Evolutionary conservation across 345 rosid genomes (phyloP).

Genomic region (Cochlearia excelsa): DNA sequence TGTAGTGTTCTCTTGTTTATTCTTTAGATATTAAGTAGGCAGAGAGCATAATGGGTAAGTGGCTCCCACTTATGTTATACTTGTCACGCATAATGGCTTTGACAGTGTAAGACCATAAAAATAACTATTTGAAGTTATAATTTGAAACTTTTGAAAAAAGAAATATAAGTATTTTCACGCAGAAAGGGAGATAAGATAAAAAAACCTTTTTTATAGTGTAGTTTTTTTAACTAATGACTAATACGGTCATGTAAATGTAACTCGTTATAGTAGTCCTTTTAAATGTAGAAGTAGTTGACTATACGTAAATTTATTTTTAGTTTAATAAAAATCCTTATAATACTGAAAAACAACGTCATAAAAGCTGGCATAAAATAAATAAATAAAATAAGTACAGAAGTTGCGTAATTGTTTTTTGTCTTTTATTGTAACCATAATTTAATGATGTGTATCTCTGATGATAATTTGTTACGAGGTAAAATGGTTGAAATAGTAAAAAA

Average conservation of each 20-base stretch:
- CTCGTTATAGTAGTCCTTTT: neutral
- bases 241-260: neutral
- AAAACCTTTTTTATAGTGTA: too few relatives aligned
- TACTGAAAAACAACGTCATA: neutral
- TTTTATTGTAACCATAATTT: neutral
- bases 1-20: too few relatives aligned
- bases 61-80: too few relatives aligned
- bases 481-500: slow-evolving; percentile 6
- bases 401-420: slow-evolving; percentile 17
- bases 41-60: too few relatives aligned
- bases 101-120: too few relatives aligned
- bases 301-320: neutral
- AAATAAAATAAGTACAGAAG: neutral
- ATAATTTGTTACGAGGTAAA: slow-evolving; percentile 11
- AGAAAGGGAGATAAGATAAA: too few relatives aligned
- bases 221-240: too few relatives aligned
- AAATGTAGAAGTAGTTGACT: slow-evolving; percentile 9
- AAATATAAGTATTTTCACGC: too few relatives aligned
- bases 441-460: slow-evolving; percentile 4
- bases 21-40: too few relatives aligned
- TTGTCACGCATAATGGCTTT: too few relatives aligned
- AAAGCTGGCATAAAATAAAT: neutral
- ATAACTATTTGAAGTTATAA: too few relatives aligned
- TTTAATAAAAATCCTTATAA: slow-evolving; percentile 1
- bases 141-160: too few relatives aligned